These are phyloP conservation scores for Monascus ruber DNA, from an alignment of 2,329 filamentous ascomycete genomes.

Conservation along the genomic window DNA sequence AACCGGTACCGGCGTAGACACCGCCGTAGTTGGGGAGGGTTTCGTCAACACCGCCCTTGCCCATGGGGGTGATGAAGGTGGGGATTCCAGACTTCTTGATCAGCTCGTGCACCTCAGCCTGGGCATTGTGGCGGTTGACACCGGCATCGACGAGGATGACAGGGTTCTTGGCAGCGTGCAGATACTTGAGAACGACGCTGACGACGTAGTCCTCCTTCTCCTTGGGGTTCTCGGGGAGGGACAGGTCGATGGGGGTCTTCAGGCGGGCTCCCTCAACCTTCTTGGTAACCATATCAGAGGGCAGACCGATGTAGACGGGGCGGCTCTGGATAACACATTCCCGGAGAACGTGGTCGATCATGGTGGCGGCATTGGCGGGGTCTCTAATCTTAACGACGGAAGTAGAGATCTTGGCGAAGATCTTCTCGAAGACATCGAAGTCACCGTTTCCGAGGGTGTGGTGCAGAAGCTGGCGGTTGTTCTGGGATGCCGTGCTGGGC, in stretches of 20 bases:
- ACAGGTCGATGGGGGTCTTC: slow-evolving; percentile 7
- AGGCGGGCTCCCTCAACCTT: slow-evolving; percentile 7
- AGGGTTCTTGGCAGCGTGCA: slow-evolving; percentile 37
- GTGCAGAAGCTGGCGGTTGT: slow-evolving; percentile 40
- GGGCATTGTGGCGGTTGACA: slow-evolving; percentile 31
- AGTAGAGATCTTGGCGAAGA: slow-evolving; percentile 40
- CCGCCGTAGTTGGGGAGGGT: slow-evolving; percentile 38
- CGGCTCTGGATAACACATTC: slow-evolving; percentile 43
- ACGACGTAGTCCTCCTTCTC: slow-evolving; percentile 38
- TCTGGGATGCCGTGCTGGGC: slow-evolving; percentile 35
- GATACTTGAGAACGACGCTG: slow-evolving; percentile 26
- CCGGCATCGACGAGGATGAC: slow-evolving; percentile 44
- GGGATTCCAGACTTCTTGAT: slow-evolving; percentile 36
- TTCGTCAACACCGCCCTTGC: slow-evolving; percentile 43
- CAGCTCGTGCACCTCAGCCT: slow-evolving; percentile 32
- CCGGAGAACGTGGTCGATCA: slow-evolving; percentile 42
- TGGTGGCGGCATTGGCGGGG: slow-evolving; percentile 33
- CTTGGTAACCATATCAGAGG: slow-evolving; percentile 40
- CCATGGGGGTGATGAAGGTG: slow-evolving; percentile 37
- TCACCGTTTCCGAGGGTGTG: slow-evolving; percentile 58
- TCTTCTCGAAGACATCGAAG: slow-evolving; percentile 40
- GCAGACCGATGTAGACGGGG: slow-evolving; percentile 46
- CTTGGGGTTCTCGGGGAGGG: slow-evolving; percentile 4
- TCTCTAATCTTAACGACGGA: slow-evolving; percentile 40
- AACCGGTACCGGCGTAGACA: slow-evolving; percentile 30